Base-by-base conservation (phyloP, 2,329 filamentous ascomycete genomes). In the Chaetomium sp. region DNA sequence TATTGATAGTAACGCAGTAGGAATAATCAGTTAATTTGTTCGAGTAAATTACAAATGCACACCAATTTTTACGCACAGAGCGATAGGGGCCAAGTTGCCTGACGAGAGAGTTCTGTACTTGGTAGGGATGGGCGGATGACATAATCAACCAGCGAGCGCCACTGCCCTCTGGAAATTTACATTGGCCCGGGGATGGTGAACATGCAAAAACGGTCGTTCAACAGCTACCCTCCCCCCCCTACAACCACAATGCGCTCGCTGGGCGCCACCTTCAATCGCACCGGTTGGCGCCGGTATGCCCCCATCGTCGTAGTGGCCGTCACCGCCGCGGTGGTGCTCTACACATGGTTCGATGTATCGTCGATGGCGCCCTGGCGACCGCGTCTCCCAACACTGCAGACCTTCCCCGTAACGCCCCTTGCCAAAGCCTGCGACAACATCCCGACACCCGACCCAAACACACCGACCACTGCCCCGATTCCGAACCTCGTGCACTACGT, bases 401-500 rank as follows among this genome's bases (percentile, higher is more conserved):
- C n/a, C 13, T 64, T 64, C 33, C 57, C 63, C 27, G 21, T 47
- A 4, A 51, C 45, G 3, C 63, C 63, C 29, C 57, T 64, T 33
- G 53, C 63, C 31, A 33, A 35, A 29, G 63, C 63, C 23, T 64
- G 63, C 63, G 53, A 64, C 33, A n/a, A 21, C 4, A 6, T 60
- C 23, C 27, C 35, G 1, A 4, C 31, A 19, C 6, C 54, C 4
- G 31, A 23, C 45, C 10, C 31, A 55, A n/a, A 58, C 23, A 16
- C 50, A 25, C 19, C 42, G 16, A 13, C 25, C 6, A 16, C 23
- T 38, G 50, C 38, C 9, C 50, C 62, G 4, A 73, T 74, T 13
- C 72, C 72, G 5, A 70, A 71, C 51, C 63, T 70, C 42, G 72
- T 74, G 4, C 72, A 74, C 57, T 73, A 72, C 38, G 63, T 74